Evolutionary conservation across 139 green algal species (phyloP), one percentile per base, ranked within the genome.

Genomic region (Cymbomonas tetramitiformis): DNA sequence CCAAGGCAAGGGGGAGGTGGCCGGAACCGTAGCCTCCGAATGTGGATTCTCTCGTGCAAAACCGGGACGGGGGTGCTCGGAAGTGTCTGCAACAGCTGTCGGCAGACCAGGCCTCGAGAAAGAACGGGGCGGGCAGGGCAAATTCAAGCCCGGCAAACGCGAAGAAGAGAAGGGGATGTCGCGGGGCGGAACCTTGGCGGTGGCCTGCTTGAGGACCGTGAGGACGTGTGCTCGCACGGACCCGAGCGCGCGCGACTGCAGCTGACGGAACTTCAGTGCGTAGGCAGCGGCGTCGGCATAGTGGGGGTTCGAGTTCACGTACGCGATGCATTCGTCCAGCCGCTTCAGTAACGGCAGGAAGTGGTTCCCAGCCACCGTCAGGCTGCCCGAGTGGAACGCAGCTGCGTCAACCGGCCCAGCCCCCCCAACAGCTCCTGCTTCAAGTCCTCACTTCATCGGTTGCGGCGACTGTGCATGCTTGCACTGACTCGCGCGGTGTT

Each of bases 251-350:
- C 82, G 68, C 15, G 24, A 51, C 67, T 96, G 88, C 72, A 97
- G 78, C 67, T 90, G 75, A 30, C 83, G 48, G 67, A 96, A 96
- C 71, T 88, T 88, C 33, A 70, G 61, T 0, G 75, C 72, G 52
- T 96, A 96, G 0, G 71, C 69, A 19, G 43, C 62, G 2, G 89
- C 70, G 46, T 97, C 89, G 15, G 82, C 80, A 54, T 94, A 96
- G 60, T 94, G 86, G 1, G 85, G 84, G 69, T 94, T 58, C 79
- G 80, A 38, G 0, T 34, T 31, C 23, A 75, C 64, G 44, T 65
- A 84, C 24, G 79, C 62, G 30, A 95, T 83, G 70, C 82, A 87
- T 21, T 94, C 88, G 56, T 96, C 87, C 51, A 97, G 66, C 49
- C 75, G 71, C 21, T 78, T 61, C 32, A 96, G 76, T 38, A 94